phyloP scores from a whole-genome alignment of 495 filamentous ascomycete species.

The Ascodesmis nigricans region DNA sequence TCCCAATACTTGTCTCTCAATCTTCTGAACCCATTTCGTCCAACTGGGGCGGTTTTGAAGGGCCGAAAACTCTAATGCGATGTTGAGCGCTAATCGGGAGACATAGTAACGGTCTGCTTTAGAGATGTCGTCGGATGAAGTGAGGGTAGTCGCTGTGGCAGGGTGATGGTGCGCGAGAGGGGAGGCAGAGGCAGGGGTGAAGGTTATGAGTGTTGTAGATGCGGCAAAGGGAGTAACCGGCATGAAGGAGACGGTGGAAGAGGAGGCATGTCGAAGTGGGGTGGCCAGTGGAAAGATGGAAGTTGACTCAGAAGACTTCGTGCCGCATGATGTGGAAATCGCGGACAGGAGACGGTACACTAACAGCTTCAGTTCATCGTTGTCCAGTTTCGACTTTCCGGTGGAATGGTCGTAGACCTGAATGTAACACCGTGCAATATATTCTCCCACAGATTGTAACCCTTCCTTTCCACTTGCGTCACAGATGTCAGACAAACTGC shows the following conservation, averaged over 20 bases:
- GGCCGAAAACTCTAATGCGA: constrained; percentile 13
- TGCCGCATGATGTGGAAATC: too few relatives aligned
- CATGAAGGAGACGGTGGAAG: too few relatives aligned
- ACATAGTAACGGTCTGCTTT: constrained; percentile 13
- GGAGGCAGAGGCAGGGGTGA: too few relatives aligned
- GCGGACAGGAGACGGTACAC: constrained; percentile 7
- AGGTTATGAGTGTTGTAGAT: constrained; percentile 6
- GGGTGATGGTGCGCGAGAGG: too few relatives aligned
- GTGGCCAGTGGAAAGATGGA: too few relatives aligned
- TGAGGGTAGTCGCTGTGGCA: too few relatives aligned
- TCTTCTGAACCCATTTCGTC: constrained; percentile 10
- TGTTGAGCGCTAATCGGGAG: constrained; percentile 11
- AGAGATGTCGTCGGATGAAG: too few relatives aligned
- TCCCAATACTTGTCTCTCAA: constrained; percentile 14
- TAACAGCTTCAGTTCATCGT: constrained; percentile 4
- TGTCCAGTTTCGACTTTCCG: constrained; percentile 4
- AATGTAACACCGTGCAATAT: constrained; percentile 12
- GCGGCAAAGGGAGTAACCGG: too few relatives aligned
- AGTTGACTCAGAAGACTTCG: too few relatives aligned
- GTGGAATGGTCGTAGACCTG: constrained; percentile 3
- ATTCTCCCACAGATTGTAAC: constrained; percentile 10
- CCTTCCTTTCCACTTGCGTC: constrained; percentile 8
- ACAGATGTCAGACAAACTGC: constrained; percentile 7
- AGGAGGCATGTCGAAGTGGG: too few relatives aligned
- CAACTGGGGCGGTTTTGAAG: constrained; percentile 7